Base-by-base conservation (phyloP, 78 protist genomes). In the Dictyostelium citrinum region DNA sequence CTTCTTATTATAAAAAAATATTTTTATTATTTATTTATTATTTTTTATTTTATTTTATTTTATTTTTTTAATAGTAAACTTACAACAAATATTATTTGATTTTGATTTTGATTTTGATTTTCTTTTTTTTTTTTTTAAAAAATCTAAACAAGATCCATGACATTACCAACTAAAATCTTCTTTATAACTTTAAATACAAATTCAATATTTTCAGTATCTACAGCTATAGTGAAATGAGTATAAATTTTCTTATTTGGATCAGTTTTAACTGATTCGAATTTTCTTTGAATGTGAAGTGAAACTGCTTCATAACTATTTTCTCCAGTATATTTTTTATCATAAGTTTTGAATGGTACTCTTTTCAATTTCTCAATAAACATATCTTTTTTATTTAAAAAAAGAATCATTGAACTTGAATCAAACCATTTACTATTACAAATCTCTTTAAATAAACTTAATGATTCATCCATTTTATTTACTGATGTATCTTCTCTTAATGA, bases 351-450 rank as follows among this genome's bases (percentile, higher is more conserved):
- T 76, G 91, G 83, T 20, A 67, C 60, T 16, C 81, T 31, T 37
- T 45, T 27, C 78, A 98, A 67, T 90, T 97, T 97, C 79, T 96
- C 95, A 39, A 76, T 76, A 75, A 98, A 97, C 8, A 98, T 45
- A 71, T 98, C 99, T 41, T 39, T 82, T 43, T 93, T 93, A 78
- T 93, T 93, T 22, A 93, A 72, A 55, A 93, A 93, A 5, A 93
- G 78, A 46, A 93, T 74, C 81, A 93, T 88, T 67, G 96, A 71
- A 5, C 93, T 79, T n/a, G 51, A 35, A 9, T 49, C 70, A 37
- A 98, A 98, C 98, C 98, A 98, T 16, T 67, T 82, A 37, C 90
- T 61, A 77, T 98, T 98, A 84, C 98, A 88, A 75, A 98, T 97
- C 31, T 97, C 98, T 81, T 83, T 96, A 77, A 97, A 97, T 14